Evolutionary conservation across 768 basidiomycete species (phyloP), one percentile per base, ranked within the genome.

Genomic region (Lentinus tigrinus): DNA sequence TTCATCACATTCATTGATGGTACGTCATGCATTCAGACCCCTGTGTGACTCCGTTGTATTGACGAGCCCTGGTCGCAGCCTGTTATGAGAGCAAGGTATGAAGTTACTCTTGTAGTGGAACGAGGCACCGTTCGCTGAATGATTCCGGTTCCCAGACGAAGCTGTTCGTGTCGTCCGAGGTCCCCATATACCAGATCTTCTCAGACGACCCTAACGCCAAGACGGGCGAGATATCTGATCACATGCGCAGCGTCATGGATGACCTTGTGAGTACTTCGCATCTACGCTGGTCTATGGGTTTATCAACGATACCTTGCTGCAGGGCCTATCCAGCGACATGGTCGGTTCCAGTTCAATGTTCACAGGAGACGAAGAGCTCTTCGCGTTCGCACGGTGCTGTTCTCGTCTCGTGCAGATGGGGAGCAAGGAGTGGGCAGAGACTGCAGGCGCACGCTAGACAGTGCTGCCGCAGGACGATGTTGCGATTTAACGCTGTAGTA

Each of bases 1-100:
- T 98, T 99, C 70, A 99, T 99, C 69, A 95, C 95, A 0, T 98
- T 98, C 70, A 88, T 99, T 65, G 97, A 99, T 77, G 90, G 90
- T 84, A 52, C 60, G 82, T 79, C 49, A 36, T 50, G 51, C 26
- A 43, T n/a, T 54, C 16, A 24, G 19, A 14, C 21, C 19, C 36
- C 44, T 24, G 48, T 37, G 23, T 34, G 13, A 48, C 26, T 31
- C 39, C 31, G 48, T 31, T 11, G 19, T 63, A 42, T 40, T 36
- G 24, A 56, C 48, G 21, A 28, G 3, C 28, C 26, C 2, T 27
- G 3, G 13, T 43, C 31, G 55, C 53, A 89, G 92, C 94, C 23
- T 95, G 93, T 68, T 96, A 96, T 66, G 94, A 96, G 70, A 94
- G 86, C 78, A 91, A 88, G 80, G 88, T 87, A 67, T 9, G 73